Evolutionary conservation across 140 eudicot species (phyloP).

Genomic region (Erigeron philadelphicus): DNA sequence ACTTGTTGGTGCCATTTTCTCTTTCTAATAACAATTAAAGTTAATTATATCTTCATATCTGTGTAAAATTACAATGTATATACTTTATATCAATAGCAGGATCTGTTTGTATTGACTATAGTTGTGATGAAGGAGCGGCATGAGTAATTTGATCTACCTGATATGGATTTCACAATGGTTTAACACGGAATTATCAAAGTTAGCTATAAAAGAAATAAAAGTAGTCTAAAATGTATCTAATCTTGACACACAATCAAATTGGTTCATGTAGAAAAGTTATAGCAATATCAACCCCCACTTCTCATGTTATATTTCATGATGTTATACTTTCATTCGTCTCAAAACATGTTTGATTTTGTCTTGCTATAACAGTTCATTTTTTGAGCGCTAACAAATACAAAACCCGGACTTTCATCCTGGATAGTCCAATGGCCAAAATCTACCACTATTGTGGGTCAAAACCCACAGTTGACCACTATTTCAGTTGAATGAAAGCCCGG

Average conservation of each 20-base stretch:
- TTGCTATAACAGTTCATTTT: no score
- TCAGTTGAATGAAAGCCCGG: no score
- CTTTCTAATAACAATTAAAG: slow-evolving; percentile 24
- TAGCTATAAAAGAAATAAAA: not conserved
- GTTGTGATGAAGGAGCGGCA: not conserved
- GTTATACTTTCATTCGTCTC: no score
- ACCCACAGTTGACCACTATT: no score
- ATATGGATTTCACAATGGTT: not conserved
- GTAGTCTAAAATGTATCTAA: not conserved
- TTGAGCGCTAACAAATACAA: no score
- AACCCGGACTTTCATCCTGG: no score
- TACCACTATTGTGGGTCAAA: no score
- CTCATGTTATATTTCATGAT: not conserved
- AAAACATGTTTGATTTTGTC: no score
- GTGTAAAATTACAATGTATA: slow-evolving; percentile 25
- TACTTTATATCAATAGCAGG: slow-evolving; percentile 12
- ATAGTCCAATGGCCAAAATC: no score
- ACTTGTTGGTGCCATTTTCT: slow-evolving; percentile 11
- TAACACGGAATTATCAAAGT: not conserved
- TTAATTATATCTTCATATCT: slow-evolving; percentile 20
- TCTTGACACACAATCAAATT: not conserved
- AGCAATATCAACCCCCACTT: not conserved
- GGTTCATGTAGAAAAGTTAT: no score
- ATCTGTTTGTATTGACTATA: slow-evolving; percentile 1
- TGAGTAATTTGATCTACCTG: not conserved